Percentiles rank a stretch among this genome's conserved stretches.
These are phyloP conservation scores for Aspergillus sclerotioniger DNA, from an alignment of 495 filamentous ascomycete genomes.

Conservation along the genomic window DNA sequence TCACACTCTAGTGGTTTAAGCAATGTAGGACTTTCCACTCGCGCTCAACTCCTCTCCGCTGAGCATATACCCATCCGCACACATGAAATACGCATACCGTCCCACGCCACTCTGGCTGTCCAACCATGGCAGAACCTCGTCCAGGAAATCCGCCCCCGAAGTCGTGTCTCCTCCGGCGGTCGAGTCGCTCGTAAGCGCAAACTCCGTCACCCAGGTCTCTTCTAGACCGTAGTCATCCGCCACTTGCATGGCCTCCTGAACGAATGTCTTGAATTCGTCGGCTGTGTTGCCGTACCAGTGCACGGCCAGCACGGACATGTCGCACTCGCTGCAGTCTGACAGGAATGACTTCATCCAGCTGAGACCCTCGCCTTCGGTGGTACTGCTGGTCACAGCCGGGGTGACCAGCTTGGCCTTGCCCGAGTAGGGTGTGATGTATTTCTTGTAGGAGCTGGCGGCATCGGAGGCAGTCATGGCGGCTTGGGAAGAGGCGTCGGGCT, in stretches of 20 bases:
- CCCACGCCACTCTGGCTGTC: conserved; percentile 64
- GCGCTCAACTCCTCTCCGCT: conserved; percentile 10
- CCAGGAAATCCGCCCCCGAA: conserved; percentile 53
- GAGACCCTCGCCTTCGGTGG: conserved; percentile 49
- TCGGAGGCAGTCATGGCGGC: conserved; percentile 59
- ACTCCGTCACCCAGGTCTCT: conserved; percentile 82
- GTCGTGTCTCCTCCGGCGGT: conserved; percentile 37
- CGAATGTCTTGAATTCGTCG: conserved; percentile 57
- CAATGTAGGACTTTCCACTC: conserved; percentile 14
- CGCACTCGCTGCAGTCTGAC: conserved; percentile 55
- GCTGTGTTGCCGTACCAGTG: conserved; percentile 65
- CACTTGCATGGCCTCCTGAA: conserved; percentile 49
- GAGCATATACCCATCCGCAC: conserved; percentile 36
- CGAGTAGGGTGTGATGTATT: conserved; percentile 68
- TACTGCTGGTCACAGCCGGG: conserved; percentile 75
- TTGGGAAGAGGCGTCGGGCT: conserved; percentile 69
- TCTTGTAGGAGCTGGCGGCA: conserved; percentile 60
- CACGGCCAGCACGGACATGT: conserved; percentile 62
- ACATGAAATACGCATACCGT: conserved; percentile 82
- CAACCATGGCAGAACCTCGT: conserved; percentile 59
- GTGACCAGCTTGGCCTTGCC: conserved; percentile 65
- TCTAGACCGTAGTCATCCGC: conserved; percentile 46
- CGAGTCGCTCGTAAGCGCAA: conserved; percentile 47
- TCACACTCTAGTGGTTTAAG: neutral
- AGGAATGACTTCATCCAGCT: conserved; percentile 63